Evolutionary conservation across 208 protist species (phyloP).

Genomic region (Leishmania mexicana): DNA sequence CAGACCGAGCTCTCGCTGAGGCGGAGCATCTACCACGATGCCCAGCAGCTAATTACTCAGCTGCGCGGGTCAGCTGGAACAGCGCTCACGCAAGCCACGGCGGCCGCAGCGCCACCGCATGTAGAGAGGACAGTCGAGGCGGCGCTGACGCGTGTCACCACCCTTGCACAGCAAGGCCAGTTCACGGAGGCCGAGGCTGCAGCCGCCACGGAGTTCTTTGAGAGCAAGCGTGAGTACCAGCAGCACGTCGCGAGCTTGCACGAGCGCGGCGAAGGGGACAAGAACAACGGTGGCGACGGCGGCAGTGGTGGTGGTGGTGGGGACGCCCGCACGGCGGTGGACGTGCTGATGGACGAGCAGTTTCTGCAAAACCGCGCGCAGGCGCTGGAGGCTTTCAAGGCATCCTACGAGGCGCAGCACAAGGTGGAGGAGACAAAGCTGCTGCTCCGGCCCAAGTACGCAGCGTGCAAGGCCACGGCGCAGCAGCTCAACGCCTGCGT

Average conservation of each 20-base stretch:
- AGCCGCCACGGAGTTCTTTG: constrained; percentile 54
- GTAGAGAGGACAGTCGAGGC: constrained; percentile 4
- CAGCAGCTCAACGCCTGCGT: constrained; percentile 64
- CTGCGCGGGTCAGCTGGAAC: constrained; percentile 9
- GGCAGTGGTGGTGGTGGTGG: constrained; percentile 38
- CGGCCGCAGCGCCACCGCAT: background rate
- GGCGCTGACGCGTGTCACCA: constrained; percentile 29
- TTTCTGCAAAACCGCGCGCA: constrained; percentile 78
- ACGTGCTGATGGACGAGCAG: constrained; percentile 67
- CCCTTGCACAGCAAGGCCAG: constrained; percentile 34
- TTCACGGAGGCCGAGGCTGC: constrained; percentile 44
- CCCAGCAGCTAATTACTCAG: constrained; percentile 10
- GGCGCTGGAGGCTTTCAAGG: constrained; percentile 89
- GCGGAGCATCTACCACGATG: constrained; percentile 16
- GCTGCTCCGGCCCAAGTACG: constrained; percentile 68
- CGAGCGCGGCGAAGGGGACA: background rate
- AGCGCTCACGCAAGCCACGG: background rate
- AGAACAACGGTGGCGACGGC: background rate
- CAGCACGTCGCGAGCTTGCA: constrained; percentile 44
- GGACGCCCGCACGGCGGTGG: constrained; percentile 17
- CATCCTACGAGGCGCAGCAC: constrained; percentile 74
- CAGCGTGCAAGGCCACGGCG: constrained; percentile 69
- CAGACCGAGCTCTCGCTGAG: constrained; percentile 10
- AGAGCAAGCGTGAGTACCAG: constrained; percentile 44
- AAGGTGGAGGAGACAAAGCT: constrained; percentile 78